phyloP scores from a whole-genome alignment of 305 asterid genomes.

The Fraxinus angustifolia region DNA sequence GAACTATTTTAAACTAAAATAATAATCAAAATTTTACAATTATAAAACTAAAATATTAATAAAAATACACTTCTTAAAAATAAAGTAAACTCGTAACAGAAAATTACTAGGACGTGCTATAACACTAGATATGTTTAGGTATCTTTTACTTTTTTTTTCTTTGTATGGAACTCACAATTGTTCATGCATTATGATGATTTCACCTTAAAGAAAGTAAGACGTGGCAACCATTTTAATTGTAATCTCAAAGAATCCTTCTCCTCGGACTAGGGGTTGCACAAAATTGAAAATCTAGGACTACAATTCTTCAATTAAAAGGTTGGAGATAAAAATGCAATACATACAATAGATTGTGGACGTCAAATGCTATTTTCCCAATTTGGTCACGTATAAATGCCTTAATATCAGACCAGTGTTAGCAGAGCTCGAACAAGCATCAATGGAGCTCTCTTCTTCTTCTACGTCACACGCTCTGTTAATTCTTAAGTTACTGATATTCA shows the following conservation, averaged over 20 bases:
- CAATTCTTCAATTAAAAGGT: not conserved
- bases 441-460: constrained; percentile 16
- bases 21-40: not conserved
- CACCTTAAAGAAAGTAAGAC: not conserved
- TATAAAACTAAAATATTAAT: too few species aligned
- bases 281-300: not conserved
- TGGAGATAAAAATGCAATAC: not conserved
- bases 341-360: not conserved
- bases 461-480: not conserved
- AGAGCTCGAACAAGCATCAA: not conserved
- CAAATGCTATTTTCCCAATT: not conserved
- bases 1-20: not conserved
- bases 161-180: not conserved
- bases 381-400: not conserved
- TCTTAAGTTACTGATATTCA: not conserved
- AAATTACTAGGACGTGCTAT: too few species aligned
- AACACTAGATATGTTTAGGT: not conserved
- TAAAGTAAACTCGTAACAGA: too few species aligned
- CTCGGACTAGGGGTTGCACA: not conserved
- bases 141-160: not conserved
- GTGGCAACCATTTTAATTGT: not conserved
- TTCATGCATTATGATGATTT: not conserved
- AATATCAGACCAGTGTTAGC: not conserved
- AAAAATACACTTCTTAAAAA: too few species aligned
- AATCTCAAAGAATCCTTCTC: not conserved